Evolutionary conservation across 331 rosid species (phyloP), one percentile per base, ranked within the genome.

Genomic region (Malus hybrid): DNA sequence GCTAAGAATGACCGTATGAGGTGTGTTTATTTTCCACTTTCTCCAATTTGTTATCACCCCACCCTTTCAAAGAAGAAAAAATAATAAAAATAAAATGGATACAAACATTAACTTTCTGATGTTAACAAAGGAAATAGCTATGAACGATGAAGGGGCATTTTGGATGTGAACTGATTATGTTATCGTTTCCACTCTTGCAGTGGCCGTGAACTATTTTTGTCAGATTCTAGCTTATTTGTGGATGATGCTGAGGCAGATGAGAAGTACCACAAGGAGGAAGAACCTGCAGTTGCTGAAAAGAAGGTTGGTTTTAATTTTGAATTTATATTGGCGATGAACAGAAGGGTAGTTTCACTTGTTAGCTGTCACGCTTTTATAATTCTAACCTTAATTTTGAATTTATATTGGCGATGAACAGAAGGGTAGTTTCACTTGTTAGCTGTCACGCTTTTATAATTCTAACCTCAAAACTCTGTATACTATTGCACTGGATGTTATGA

Each of bases 1-100:
- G 99, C 97, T 72, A 95, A 92, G 87, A 92, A 89, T 80, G 97
- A 95, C 55, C 89, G 93, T n/a, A 92, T 90, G 97, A 95, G 99
- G 99, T 94, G 22, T 28, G 6, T 20, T n/a, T 16, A 7, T 13
- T 13, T 24, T 20, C 30, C 68, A 34, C 28, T 10, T 22, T 72
- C 36, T 60, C 68, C 33, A 16, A 44, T 24, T 4, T 62, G n/a
- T 28, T 18, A 0, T 62, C 66, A 64, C 14, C 36, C 26, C 36
- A 36, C 76, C 32, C 57, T 16, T 52, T 52, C 3, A 18, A 7
- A 26, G 10, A 39, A 53, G 16, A 15, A 30, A 15, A 14, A 19
- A 6, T 12, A 5, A 11, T 11, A 2, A 53, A 71, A 58, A 9
- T 13, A 58, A 34, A 58, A 15, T 22, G 36, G 56, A 58, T 58